A percentile compares a stretch with the other conserved stretches of the same genome.
phyloP scores from a whole-genome alignment of 176 grass and related monocot genomes.

The Musa beccarii region DNA sequence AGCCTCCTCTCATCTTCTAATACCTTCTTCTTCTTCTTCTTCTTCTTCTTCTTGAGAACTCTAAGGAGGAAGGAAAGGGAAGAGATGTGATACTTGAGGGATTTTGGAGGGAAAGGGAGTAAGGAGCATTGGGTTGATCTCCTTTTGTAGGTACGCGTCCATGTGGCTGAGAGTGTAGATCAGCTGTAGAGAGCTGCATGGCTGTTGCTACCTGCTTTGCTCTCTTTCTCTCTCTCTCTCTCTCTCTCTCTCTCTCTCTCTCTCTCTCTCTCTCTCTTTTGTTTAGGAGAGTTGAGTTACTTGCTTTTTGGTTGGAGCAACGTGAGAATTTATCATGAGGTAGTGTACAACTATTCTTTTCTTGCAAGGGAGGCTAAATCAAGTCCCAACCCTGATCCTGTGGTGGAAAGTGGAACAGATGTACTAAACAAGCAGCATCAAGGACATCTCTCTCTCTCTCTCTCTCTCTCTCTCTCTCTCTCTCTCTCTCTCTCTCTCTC shows the following conservation, averaged over 20 bases:
- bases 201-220: slow-evolving; percentile 9
- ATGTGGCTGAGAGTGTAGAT: background rate
- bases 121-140: background rate
- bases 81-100: background rate
- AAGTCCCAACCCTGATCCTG: slow-evolving; percentile 22
- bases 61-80: background rate
- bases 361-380: slow-evolving; percentile 17
- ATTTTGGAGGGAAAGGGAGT: background rate
- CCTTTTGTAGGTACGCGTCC: background rate
- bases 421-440: slow-evolving; percentile 6
- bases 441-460: background rate
- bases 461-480: background rate
- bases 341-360: slow-evolving; percentile 18
- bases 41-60: background rate
- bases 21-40: background rate
- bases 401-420: slow-evolving; percentile 17
- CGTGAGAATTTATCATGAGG: slow-evolving; percentile 7
- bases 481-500: background rate
- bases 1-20: slow-evolving; percentile 52
- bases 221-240: background rate
- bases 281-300: background rate
- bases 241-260: background rate
- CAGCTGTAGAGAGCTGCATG: background rate
- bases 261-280: background rate
- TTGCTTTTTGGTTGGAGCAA: slow-evolving; percentile 28